These are phyloP conservation scores for Musa acuminata DNA, from an alignment of 176 grass and related monocot genomes.

Conservation along the genomic window DNA sequence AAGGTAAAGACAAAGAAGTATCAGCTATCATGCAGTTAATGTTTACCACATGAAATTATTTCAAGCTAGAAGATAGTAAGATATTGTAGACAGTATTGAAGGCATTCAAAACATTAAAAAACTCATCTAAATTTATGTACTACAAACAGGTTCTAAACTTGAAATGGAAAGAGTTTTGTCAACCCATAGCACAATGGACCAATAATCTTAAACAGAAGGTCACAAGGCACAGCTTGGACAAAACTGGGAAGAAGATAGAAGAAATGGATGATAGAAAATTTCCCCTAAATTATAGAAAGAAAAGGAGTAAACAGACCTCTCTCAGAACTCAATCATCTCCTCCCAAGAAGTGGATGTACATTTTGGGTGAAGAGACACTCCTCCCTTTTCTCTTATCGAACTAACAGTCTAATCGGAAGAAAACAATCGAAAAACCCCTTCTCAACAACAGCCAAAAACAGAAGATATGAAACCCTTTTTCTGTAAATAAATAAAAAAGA, in stretches of 20 bases:
- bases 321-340: not conserved
- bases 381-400: no score
- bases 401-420: no score
- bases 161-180: not conserved
- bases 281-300: no score
- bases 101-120: not conserved
- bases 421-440: no score
- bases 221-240: not conserved
- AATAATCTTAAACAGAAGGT: not conserved
- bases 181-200: not conserved
- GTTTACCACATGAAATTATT: not conserved
- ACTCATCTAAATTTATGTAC: not conserved
- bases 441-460: not conserved
- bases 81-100: not conserved
- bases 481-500: not conserved
- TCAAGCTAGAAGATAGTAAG: not conserved
- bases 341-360: no score
- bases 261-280: no score
- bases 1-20: not conserved
- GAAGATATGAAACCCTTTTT: not conserved
- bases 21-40: not conserved
- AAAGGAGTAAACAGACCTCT: not conserved
- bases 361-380: no score
- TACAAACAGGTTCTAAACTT: not conserved
- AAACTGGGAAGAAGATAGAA: not conserved